Percentiles rank a stretch among this genome's conserved stretches.
Conservation (phyloP, 768 basidiomycete species). For the Rubroboletus satanas region DNA sequence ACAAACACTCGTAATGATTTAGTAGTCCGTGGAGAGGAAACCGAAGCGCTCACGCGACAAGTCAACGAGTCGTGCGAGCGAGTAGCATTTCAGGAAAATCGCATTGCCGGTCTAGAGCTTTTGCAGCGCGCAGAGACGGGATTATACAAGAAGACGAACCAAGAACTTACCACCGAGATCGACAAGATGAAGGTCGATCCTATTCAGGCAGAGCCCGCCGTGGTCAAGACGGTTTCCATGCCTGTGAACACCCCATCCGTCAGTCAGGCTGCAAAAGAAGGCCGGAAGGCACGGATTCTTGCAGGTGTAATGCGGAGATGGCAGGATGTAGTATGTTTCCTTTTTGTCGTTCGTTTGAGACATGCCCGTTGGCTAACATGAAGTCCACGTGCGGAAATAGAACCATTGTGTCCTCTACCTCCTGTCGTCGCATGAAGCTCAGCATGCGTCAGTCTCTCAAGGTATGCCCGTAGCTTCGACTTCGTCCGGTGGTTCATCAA, state of each 20-base stretch:
- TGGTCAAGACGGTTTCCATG: conserved; percentile 1
- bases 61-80: conserved; percentile 7
- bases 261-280: conserved; percentile 7
- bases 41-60: conserved; percentile 5
- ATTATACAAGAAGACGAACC: neutral
- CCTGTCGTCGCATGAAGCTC: neutral
- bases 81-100: conserved; percentile 12
- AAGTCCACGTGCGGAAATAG: neutral
- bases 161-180: conserved; percentile 12
- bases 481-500: neutral
- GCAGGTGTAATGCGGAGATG: neutral
- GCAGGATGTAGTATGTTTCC: conserved; percentile 3
- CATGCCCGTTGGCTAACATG: neutral
- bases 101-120: conserved; percentile 5
- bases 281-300: neutral
- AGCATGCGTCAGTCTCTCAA: neutral
- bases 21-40: neutral
- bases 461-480: neutral
- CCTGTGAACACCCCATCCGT: neutral
- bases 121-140: conserved; percentile 5
- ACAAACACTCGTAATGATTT: neutral
- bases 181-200: neutral
- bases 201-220: conserved; percentile 6
- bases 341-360: neutral
- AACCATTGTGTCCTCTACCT: neutral